phyloP scores from a whole-genome alignment of 495 filamentous ascomycete species.

The Aspergillus olivimuriae region DNA sequence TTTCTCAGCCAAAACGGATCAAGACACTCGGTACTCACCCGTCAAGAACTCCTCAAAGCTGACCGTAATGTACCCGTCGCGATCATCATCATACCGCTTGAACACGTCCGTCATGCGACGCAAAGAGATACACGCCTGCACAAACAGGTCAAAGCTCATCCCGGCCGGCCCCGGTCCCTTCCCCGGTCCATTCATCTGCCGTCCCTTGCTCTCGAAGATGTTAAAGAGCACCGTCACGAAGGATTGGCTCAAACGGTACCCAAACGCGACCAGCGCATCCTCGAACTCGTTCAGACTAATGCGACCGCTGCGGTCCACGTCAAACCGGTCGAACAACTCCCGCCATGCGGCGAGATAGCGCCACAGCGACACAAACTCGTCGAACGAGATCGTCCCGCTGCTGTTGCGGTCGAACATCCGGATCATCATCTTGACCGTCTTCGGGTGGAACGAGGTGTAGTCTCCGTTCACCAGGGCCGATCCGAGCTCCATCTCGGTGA shows the following conservation, averaged over 20 bases:
- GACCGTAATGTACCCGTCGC: constrained; percentile 83
- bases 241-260: constrained; percentile 76
- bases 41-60: constrained; percentile 79
- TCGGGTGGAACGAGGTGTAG: constrained; percentile 88
- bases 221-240: constrained; percentile 79
- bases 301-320: constrained; percentile 77
- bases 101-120: constrained; percentile 99
- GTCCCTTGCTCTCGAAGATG: constrained; percentile 51
- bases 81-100: constrained; percentile 96
- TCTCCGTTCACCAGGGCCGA: constrained; percentile 95
- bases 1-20: background rate
- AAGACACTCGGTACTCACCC: constrained; percentile 30
- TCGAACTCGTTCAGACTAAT: constrained; percentile 83
- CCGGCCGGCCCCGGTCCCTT: constrained; percentile 44
- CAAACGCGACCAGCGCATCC: constrained; percentile 89
- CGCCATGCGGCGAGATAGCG: constrained; percentile 92
- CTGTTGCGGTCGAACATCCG: constrained; percentile 92
- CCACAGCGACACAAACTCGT: constrained; percentile 94
- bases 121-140: constrained; percentile 92
- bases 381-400: constrained; percentile 81
- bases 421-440: constrained; percentile 98
- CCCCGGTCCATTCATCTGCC: constrained; percentile 21
- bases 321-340: constrained; percentile 90
- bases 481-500: constrained; percentile 82
- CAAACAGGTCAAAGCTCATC: constrained; percentile 95